A percentile compares a stretch with the other conserved stretches of the same genome.
phyloP scores from a whole-genome alignment of 192 early-diverging fungal genomes.

The Podila minutissima region DNA sequence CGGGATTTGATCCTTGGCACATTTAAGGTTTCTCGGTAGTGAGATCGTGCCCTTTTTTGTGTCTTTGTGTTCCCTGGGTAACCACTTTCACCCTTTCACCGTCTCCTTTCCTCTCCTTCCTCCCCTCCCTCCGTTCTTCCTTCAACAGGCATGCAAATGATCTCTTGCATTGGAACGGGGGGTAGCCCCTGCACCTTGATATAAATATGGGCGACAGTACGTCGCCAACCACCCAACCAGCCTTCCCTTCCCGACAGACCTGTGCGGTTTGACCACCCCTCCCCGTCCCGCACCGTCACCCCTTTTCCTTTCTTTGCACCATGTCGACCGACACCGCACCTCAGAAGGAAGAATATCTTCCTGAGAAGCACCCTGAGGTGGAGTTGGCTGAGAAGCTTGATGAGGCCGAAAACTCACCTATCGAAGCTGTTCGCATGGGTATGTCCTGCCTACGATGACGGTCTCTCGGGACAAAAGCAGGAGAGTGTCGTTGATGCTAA shows the following conservation, averaged over 20 bases:
- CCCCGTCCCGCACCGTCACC: not conserved
- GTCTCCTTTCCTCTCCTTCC: no score
- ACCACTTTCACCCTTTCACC: not conserved
- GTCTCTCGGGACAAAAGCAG: not conserved
- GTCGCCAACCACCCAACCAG: no score
- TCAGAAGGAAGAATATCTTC: not conserved
- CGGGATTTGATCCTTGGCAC: not conserved
- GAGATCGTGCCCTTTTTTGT: not conserved
- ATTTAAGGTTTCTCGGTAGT: not conserved
- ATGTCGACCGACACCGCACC: not conserved
- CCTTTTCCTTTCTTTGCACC: not conserved
- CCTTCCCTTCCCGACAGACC: not conserved
- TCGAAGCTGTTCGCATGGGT: not conserved
- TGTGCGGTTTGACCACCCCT: not conserved
- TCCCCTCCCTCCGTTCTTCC: not conserved
- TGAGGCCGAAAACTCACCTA: not conserved
- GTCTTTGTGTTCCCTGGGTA: not conserved
- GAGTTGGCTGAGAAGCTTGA: not conserved
- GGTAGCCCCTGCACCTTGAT: no score
- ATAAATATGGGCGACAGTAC: no score
- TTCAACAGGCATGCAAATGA: not conserved
- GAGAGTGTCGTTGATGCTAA: not conserved
- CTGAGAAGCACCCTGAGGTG: not conserved
- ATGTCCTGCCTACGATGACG: not conserved
- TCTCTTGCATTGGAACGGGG: not conserved